Base-by-base conservation (phyloP, 768 basidiomycete species). In the Mycena capillaripes region DNA sequence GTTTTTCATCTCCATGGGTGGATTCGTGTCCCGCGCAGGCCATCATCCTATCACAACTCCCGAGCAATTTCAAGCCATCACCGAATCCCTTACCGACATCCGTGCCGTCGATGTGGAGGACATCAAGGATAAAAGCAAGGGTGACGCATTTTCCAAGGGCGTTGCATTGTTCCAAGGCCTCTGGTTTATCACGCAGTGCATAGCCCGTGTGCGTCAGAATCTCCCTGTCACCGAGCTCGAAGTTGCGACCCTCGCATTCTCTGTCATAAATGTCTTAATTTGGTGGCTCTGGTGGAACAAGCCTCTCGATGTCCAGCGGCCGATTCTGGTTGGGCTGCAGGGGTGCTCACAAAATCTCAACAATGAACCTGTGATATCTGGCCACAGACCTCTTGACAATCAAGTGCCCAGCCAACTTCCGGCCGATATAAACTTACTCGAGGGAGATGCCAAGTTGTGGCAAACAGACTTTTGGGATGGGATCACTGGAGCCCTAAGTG, bases 241-340 rank as follows among this genome's bases (percentile, higher is more conserved):
- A 70, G 66, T 84, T 19, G 72, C 79, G 8, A 86, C 84, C 2
- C 44, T 84, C 16, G 82, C 79, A 0, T 82, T 81, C 59, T 79
- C 78, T 1, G 48, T 76, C 6, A 70, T 84, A 23, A 83, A 80
- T 32, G 69, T 78, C 11, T 58, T 77, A 5, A 80, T 75, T 12
- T 85, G 83, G 66, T 38, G 56, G 2, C 58, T 82, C 1, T 85
- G 85, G 85, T 84, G 81, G 84, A 44, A 78, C 32, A 86, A 86
- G 73, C 85, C 85, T 5, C 76, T 80, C 10, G 79, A 82, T 11
- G 59, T 60, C 16, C 16, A 29, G 17, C 16, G 8, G 11, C 27
- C 59, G 1, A 60, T 46, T 23, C 1, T 17, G 3, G 19, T 58
- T 40, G 38, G 30, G 30, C 12, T 30, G 4, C 8, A 56, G 4